Evolutionary conservation across 1,284 basidiomycete species (phyloP).

Genomic region (Cronartium ribicola): DNA sequence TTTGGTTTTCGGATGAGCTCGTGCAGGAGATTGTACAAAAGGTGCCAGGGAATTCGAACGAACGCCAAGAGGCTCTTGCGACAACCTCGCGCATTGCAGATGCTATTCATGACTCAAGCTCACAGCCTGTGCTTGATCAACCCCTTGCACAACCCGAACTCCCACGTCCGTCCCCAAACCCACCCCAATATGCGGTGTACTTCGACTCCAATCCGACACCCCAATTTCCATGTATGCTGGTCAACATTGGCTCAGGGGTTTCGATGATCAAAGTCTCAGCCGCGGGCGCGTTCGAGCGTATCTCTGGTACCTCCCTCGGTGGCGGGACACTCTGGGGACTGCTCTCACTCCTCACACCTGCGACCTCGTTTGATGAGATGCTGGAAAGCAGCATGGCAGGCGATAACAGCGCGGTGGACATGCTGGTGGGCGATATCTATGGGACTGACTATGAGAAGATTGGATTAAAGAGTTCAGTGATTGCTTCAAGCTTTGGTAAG

Average conservation of each 20-base stretch:
- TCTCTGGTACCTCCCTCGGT: slow-evolving; percentile 92
- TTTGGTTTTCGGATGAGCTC: slow-evolving; percentile 96
- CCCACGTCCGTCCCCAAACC: slow-evolving; percentile 84
- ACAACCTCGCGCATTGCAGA: slow-evolving; percentile 32
- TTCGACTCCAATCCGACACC: slow-evolving; percentile 67
- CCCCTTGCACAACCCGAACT: slow-evolving; percentile 54
- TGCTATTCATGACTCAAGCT: slow-evolving; percentile 40
- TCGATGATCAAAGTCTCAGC: slow-evolving; percentile 96
- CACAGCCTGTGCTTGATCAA: slow-evolving; percentile 25
- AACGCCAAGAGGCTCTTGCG: slow-evolving; percentile 7
- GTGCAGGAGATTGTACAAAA: slow-evolving; percentile 77
- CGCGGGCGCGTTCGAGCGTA: slow-evolving; percentile 89
- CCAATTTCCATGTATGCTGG: slow-evolving; percentile 89
- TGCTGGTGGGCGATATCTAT: slow-evolving; percentile 99
- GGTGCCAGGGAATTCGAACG: slow-evolving; percentile 41
- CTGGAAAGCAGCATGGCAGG: slow-evolving; percentile 84
- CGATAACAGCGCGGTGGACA: slow-evolving; percentile 90
- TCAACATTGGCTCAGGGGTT: slow-evolving; percentile 97
- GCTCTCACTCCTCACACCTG: slow-evolving; percentile 86
- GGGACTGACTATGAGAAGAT: slow-evolving; percentile 88
- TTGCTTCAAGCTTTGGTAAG: slow-evolving; percentile 96
- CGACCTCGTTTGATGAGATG: slow-evolving; percentile 98
- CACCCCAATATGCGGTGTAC: slow-evolving; percentile 80
- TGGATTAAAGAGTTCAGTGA: slow-evolving; percentile 93
- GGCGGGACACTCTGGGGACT: slow-evolving; percentile 99